Evolutionary conservation across 768 basidiomycete genomes (phyloP), one percentile per base, ranked within the genome.

Genomic region (Strobilomyces confusus): DNA sequence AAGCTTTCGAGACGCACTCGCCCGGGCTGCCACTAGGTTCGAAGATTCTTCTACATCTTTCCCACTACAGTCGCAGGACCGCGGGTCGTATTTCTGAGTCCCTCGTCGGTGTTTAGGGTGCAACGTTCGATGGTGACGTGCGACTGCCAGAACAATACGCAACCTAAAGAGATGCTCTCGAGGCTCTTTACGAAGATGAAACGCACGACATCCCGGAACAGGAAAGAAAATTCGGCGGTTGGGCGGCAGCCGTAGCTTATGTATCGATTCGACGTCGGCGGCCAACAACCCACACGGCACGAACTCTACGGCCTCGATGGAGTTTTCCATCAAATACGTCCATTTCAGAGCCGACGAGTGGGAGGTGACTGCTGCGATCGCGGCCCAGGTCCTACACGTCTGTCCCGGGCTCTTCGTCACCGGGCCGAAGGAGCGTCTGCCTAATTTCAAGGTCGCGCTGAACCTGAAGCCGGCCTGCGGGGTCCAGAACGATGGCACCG

Each of bases 391-490:
- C 36, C 69, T 91, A 1, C 89, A 90, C 57, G 45, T 49, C 41
- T 62, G 56, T 32, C 66, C 68, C 3, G 69, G 69, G 2, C 37
- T 34, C 4, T 71, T 69, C 44, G 63, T 70, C 17, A 51, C 61
- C 9, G 48, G 46, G 33, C 48, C 57, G 22, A 52, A 57, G 34
- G 65, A 63, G 17, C 60, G 61, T 23, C 58, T 44, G 34, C 73
- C 86, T 34, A 90, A 91, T 56, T 91, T 90, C 68, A 58, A 69
- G 42, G 79, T 91, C 47, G 61, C 48, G 15, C 71, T 90, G 19
- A 77, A 82, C 47, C 60, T 70, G 48, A 77, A 75, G 55, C 69
- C 69, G 47, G 71, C 73, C 0, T 79, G 80, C 20, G 80, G 80
- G 4, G 73, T 80, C 11, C 71, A 78, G 9, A 87, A 89, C 64